Percentiles rank a stretch among this genome's conserved stretches.
phyloP scores from a whole-genome alignment of 2,329 filamentous ascomycete genomes.

The Trichoderma sp. region DNA sequence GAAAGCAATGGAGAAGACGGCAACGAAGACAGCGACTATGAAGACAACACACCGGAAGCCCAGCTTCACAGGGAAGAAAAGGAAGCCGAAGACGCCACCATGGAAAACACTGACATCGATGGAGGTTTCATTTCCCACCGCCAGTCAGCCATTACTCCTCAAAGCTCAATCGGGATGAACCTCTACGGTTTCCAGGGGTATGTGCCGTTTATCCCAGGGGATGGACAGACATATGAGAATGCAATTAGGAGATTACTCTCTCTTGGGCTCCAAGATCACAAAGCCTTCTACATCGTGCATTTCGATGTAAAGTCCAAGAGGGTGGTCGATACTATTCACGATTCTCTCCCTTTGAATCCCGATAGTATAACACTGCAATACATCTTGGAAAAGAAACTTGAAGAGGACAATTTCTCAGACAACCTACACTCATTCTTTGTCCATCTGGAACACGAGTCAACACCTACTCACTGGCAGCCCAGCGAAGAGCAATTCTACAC shows the following conservation, averaged over 20 bases:
- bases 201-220: constrained; percentile 26
- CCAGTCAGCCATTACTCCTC: background rate
- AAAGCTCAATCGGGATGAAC: background rate
- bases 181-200: constrained; percentile 36
- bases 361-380: background rate
- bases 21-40: background rate
- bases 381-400: background rate
- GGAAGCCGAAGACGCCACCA: background rate
- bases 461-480: constrained; percentile 26
- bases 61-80: no score
- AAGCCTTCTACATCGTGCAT: constrained; percentile 16
- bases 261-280: constrained; percentile 1
- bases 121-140: background rate
- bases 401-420: no score
- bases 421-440: constrained; percentile 31
- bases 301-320: constrained; percentile 12
- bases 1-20: background rate
- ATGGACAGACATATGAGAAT: constrained; percentile 24
- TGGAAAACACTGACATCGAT: background rate
- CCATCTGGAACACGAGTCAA: constrained; percentile 9
- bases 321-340: background rate
- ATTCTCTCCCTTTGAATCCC: background rate
- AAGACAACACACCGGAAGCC: background rate
- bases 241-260: constrained; percentile 30
- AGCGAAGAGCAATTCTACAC: constrained; percentile 18